Evolutionary conservation across 257 asterid species (phyloP).

Genomic region (Przewalskia tangutica): DNA sequence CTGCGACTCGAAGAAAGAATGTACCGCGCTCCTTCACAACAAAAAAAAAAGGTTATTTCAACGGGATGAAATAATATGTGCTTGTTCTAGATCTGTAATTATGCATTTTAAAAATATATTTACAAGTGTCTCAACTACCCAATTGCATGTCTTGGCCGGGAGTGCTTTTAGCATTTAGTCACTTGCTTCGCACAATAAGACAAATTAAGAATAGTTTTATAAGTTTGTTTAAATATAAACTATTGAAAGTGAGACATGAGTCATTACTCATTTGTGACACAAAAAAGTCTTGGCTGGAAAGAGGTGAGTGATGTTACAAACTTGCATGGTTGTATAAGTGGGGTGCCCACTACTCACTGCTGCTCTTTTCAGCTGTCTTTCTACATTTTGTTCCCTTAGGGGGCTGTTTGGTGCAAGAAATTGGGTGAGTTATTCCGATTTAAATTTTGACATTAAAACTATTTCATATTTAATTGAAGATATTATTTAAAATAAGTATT

Average conservation of each 20-base stretch:
- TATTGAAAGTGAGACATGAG: slow-evolving; percentile 39
- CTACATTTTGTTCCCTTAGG: not conserved
- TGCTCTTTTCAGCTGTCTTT: not conserved
- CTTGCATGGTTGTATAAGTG: slow-evolving; percentile 8
- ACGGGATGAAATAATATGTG: not conserved
- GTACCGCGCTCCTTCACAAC: too few species aligned
- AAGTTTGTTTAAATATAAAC: not conserved
- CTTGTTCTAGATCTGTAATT: not conserved
- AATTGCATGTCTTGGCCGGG: not conserved
- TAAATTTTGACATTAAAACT: not conserved
- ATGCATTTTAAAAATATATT: not conserved
- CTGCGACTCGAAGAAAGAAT: too few species aligned
- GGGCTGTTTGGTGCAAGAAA: not conserved
- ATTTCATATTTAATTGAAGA: too few species aligned
- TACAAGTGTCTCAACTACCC: not conserved
- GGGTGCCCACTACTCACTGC: slow-evolving; percentile 22
- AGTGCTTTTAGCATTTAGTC: not conserved
- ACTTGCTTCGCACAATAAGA: slow-evolving; percentile 11
- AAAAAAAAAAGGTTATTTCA: too few species aligned
- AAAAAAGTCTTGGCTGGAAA: slow-evolving; percentile 35
- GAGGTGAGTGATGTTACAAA: slow-evolving; percentile 8
- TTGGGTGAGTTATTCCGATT: not conserved
- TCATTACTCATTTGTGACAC: slow-evolving; percentile 30
- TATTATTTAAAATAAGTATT: not conserved
- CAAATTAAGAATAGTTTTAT: not conserved